A percentile compares a stretch with the other conserved stretches of the same genome.
Conservation (phyloP, 2,329 filamentous ascomycete genomes). For the Exophiala sp. region DNA sequence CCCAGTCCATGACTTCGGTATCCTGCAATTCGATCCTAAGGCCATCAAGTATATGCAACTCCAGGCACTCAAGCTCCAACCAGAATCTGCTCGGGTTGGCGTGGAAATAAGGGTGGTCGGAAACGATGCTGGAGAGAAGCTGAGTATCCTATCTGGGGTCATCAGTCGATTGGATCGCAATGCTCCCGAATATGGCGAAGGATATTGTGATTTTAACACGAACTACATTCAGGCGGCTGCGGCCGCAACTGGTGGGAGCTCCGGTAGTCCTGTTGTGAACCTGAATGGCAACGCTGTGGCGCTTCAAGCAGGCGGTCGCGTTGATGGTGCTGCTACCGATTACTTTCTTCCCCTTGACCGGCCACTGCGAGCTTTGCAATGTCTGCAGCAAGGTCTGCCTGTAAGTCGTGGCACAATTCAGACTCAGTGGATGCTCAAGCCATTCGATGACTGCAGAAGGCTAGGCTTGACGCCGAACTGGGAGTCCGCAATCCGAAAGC, state of each 20-base stretch:
- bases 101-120: conserved; percentile 95
- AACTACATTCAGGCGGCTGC: conserved; percentile 98
- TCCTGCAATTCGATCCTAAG: conserved; percentile 91
- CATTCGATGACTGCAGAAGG: conserved; percentile 93
- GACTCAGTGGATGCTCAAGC: conserved; percentile 93
- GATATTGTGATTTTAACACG: conserved; percentile 95
- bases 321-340: conserved; percentile 92
- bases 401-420: conserved; percentile 96
- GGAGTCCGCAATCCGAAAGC: conserved; percentile 78
- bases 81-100: conserved; percentile 81
- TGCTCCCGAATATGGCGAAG: conserved; percentile 94
- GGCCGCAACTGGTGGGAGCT: conserved; percentile 92
- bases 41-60: conserved; percentile 97
- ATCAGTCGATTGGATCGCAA: conserved; percentile 95
- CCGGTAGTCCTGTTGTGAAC: conserved; percentile 96
- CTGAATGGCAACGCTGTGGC: conserved; percentile 89
- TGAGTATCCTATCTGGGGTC: conserved; percentile 95
- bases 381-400: conserved; percentile 70
- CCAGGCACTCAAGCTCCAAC: conserved; percentile 72
- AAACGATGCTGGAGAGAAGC: conserved; percentile 97
- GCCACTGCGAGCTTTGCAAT: conserved; percentile 79
- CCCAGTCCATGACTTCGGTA: conserved; percentile 96
- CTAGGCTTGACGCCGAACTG: conserved; percentile 79
- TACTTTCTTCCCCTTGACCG: conserved; percentile 95
- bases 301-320: conserved; percentile 86